Conservation (phyloP, 176 grass and related monocot genomes). For the Paspalum vaginatum region DNA sequence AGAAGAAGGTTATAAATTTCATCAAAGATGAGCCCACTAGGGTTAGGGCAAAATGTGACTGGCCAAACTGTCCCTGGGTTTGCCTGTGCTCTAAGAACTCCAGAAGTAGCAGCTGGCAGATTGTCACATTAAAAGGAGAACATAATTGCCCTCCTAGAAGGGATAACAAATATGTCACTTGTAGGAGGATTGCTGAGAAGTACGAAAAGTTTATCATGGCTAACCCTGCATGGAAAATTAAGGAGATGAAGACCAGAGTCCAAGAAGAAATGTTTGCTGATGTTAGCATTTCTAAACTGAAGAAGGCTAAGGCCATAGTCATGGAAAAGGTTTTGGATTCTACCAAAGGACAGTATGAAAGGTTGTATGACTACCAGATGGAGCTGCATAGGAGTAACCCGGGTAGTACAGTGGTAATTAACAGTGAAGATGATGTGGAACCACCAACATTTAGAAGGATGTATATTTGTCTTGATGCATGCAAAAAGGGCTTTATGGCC, state of each 20-base stretch:
- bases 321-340: not conserved
- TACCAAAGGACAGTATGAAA: not conserved
- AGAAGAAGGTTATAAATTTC: not conserved
- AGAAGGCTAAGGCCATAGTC: not conserved
- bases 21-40: not conserved
- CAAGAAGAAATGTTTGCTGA: not conserved
- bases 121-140: not conserved
- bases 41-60: not conserved
- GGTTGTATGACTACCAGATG: not conserved
- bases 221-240: no score
- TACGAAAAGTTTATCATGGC: no score
- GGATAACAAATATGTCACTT: no score
- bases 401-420: not conserved
- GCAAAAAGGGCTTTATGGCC: not conserved
- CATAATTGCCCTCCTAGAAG: no score
- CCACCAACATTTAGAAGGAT: no score
- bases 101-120: not conserved
- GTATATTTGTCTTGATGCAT: no score
- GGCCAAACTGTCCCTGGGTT: not conserved
- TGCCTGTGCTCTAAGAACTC: not conserved
- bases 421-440: no score
- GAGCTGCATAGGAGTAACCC: not conserved
- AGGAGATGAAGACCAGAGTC: no score
- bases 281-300: no score
- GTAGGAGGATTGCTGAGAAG: no score